Conservation (phyloP, 208 protist genomes). For the Leishmania amazonensis region DNA sequence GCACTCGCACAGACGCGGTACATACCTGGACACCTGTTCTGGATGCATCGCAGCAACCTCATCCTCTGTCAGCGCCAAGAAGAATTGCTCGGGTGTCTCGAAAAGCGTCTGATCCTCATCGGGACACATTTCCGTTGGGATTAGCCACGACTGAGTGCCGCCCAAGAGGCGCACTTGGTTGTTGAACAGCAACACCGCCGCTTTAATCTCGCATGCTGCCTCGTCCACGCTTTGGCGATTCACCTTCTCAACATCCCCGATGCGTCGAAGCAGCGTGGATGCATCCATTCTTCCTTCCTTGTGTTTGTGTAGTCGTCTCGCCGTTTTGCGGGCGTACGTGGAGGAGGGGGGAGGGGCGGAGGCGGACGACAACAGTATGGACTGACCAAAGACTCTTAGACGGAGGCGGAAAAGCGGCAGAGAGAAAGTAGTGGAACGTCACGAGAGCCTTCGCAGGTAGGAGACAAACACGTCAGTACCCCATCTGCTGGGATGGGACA, state of each 20-base stretch:
- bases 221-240: conserved; percentile 14
- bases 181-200: conserved; percentile 25
- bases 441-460: conserved; percentile 33
- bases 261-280: conserved; percentile 11
- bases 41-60: conserved; percentile 7
- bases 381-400: conserved; percentile 4
- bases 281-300: conserved; percentile 14
- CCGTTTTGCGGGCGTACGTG: background rate
- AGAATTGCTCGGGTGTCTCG: background rate
- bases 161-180: conserved; percentile 21
- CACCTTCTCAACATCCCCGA: conserved; percentile 6
- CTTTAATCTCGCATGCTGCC: conserved; percentile 3
- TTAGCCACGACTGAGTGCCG: conserved; percentile 5
- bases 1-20: conserved; percentile 9
- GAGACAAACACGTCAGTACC: conserved; percentile 39
- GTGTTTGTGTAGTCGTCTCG: background rate
- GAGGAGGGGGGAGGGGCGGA: too few species aligned
- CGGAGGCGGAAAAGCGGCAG: conserved; percentile 3
- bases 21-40: background rate
- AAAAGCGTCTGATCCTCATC: background rate
- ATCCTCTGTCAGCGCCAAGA: conserved; percentile 5
- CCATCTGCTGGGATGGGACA: conserved; percentile 34
- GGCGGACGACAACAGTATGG: too few species aligned
- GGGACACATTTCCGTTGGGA: background rate
- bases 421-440: conserved; percentile 1